These are phyloP conservation scores for Fusarium algeriense DNA, from an alignment of 2,329 filamentous ascomycete genomes.

Conservation along the genomic window DNA sequence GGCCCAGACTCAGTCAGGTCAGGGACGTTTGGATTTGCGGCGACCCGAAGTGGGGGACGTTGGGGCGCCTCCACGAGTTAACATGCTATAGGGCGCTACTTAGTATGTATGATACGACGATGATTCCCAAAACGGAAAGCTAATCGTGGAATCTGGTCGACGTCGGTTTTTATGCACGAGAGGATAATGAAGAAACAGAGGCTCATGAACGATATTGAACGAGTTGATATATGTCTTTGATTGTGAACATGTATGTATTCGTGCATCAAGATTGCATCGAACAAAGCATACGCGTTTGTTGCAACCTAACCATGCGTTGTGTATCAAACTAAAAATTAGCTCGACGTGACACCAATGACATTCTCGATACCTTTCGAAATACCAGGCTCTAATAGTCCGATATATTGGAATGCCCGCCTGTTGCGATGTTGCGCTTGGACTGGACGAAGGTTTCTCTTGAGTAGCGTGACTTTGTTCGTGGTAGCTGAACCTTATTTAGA, in stretches of 20 bases:
- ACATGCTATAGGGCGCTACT: conserved; percentile 10
- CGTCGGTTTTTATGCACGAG: conserved; percentile 30
- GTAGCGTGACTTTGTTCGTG: conserved; percentile 26
- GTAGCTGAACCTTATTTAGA: conserved; percentile 43
- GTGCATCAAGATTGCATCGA: not conserved
- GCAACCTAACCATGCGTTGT: not conserved
- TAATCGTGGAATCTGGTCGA: conserved; percentile 40
- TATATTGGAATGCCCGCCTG: not conserved
- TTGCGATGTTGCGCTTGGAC: conserved; percentile 6
- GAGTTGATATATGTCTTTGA: not conserved
- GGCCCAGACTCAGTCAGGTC: conserved; percentile 32
- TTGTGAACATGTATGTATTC: conserved; percentile 9
- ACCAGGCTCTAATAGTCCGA: conserved; percentile 2
- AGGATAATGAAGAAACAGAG: conserved; percentile 10
- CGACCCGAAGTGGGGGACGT: conserved; percentile 43
- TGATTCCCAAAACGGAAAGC: conserved; percentile 44
- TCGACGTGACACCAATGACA: not conserved
- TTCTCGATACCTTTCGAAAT: not conserved
- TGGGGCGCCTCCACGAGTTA: conserved; percentile 14
- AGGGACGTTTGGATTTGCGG: conserved; percentile 42
- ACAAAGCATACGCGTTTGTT: not conserved
- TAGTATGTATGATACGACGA: conserved; percentile 35
- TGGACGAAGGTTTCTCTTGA: conserved; percentile 17
- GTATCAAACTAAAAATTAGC: conserved; percentile 9
- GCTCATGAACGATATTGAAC: not conserved